Conservation (phyloP, 1,139 yeast genomes). For the Yamadazyma taylorii region DNA sequence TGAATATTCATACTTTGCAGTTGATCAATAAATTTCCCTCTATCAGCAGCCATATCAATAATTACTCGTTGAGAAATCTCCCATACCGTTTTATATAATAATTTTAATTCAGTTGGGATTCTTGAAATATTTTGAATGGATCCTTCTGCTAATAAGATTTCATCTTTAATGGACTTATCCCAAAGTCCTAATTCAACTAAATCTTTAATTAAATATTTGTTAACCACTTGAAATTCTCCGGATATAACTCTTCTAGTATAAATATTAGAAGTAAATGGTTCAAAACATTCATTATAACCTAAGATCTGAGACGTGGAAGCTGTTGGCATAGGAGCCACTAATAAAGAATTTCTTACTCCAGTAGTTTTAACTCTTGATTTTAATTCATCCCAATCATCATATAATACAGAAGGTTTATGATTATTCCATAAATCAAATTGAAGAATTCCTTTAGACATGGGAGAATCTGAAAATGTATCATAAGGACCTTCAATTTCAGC, state of each 20-base stretch:
- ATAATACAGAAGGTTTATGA: slow-evolving; percentile 65
- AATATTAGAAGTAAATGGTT: slow-evolving; percentile 86
- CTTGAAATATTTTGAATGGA: slow-evolving; percentile 77
- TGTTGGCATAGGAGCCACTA: slow-evolving; percentile 94
- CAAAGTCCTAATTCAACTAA: slow-evolving; percentile 81
- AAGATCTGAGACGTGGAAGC: slow-evolving; percentile 90
- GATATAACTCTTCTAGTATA: slow-evolving; percentile 84
- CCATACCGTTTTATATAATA: slow-evolving; percentile 92
- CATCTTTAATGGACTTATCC: slow-evolving; percentile 79
- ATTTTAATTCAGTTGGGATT: slow-evolving; percentile 77
- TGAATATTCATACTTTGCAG: slow-evolving; percentile 89
- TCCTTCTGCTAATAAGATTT: slow-evolving; percentile 77
- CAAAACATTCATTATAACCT: slow-evolving; percentile 89
- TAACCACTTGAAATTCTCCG: slow-evolving; percentile 87
- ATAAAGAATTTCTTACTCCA: slow-evolving; percentile 79
- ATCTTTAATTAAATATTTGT: slow-evolving; percentile 78
- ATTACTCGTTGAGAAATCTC: slow-evolving; percentile 87
- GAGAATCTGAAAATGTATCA: slow-evolving; percentile 71
- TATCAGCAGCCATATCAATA: slow-evolving; percentile 94
- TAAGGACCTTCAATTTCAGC: slow-evolving; percentile 68
- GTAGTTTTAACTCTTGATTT: slow-evolving; percentile 57
- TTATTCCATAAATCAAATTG: slow-evolving; percentile 87
- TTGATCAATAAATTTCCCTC: slow-evolving; percentile 92
- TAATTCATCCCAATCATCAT: slow-evolving; percentile 71
- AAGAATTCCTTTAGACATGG: slow-evolving; percentile 75